Percentiles rank a stretch among this genome's conserved stretches.
Evolutionary conservation across 139 green algal species (phyloP).

Genomic region (Eudorina sp.): DNA sequence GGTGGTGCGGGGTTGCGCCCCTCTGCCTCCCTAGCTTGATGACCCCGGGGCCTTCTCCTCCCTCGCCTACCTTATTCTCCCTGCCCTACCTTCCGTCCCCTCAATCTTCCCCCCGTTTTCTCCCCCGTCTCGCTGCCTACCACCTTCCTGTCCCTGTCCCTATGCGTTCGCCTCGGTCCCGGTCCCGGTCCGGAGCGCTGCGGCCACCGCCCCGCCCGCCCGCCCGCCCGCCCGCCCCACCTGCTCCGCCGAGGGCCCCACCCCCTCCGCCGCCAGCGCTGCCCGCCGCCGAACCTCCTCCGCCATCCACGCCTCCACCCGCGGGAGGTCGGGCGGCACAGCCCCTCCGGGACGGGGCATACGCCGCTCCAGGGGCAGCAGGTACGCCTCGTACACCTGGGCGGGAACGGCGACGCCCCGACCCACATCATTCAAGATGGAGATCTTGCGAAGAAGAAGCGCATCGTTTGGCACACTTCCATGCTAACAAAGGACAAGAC

Average conservation of each 20-base stretch:
- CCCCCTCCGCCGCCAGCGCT: neutral
- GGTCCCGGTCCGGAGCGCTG: neutral
- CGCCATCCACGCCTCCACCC: constrained; percentile 16
- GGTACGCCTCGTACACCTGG: constrained; percentile 42
- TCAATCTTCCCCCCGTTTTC: neutral
- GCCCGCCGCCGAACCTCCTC: constrained; percentile 16
- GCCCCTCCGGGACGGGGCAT: neutral
- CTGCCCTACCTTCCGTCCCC: neutral
- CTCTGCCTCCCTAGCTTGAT: too few species aligned
- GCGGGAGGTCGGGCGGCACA: too few species aligned
- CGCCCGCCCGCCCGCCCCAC: neutral
- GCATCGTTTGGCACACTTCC: too few species aligned
- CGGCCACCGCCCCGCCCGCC: neutral
- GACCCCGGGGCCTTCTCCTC: too few species aligned
- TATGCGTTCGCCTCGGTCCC: neutral
- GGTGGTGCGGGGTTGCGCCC: too few species aligned
- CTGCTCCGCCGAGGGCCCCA: constrained; percentile 15
- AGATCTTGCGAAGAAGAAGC: too few species aligned
- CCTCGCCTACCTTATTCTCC: neutral
- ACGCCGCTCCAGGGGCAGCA: constrained; percentile 30
- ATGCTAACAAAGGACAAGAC: too few species aligned
- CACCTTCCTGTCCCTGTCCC: neutral
- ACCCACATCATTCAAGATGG: too few species aligned
- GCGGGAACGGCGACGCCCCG: neutral
- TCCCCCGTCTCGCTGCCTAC: too few species aligned